These are phyloP conservation scores for Parasitella parasitica DNA, from an alignment of 371 early-diverging fungal species.

Conservation along the genomic window DNA sequence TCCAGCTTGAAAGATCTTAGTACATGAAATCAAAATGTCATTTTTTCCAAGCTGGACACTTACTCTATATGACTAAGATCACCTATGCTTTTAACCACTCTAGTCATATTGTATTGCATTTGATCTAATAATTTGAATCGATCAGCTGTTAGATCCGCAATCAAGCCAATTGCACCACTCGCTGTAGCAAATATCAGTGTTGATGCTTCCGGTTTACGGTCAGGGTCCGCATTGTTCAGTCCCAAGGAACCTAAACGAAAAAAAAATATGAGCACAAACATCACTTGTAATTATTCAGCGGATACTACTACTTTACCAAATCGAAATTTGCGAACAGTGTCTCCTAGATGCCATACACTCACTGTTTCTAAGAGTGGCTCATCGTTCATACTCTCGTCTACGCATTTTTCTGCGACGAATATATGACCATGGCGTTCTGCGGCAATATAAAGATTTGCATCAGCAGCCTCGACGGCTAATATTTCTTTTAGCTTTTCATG, in stretches of 20 bases:
- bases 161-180: constrained; percentile 79
- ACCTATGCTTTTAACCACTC: constrained; percentile 64
- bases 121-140: constrained; percentile 64
- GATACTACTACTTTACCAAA: constrained; percentile 67
- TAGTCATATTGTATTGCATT: constrained; percentile 73
- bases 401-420: constrained; percentile 57
- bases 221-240: constrained; percentile 64
- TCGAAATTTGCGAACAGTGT: constrained; percentile 75
- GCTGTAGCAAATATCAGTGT: constrained; percentile 75
- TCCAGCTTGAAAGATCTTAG: constrained; percentile 53
- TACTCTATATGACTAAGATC: constrained; percentile 67
- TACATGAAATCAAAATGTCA: too few relatives aligned
- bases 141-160: constrained; percentile 67
- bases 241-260: constrained; percentile 65
- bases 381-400: constrained; percentile 46
- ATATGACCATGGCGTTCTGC: constrained; percentile 67
- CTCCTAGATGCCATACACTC: constrained; percentile 86
- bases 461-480: constrained; percentile 60
- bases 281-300: too few relatives aligned
- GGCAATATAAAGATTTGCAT: constrained; percentile 62
- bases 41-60: constrained; percentile 12
- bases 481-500: constrained; percentile 69
- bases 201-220: constrained; percentile 52
- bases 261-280: too few relatives aligned
- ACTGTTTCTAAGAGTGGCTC: constrained; percentile 60